These are phyloP conservation scores for Triticum monococcum DNA, from an alignment of 176 grass and related monocot genomes.

Conservation along the genomic window DNA sequence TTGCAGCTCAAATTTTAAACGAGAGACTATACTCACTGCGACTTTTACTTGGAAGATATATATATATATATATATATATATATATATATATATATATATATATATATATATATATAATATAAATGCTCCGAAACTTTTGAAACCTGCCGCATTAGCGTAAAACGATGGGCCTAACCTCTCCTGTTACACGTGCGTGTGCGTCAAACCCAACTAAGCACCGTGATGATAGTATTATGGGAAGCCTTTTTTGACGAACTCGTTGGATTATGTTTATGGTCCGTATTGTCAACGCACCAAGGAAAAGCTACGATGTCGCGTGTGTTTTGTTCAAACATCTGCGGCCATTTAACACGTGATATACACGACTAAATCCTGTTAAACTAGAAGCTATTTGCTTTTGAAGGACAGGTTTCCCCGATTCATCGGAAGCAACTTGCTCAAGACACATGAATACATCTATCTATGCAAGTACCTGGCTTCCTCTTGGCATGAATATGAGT, in stretches of 20 bases:
- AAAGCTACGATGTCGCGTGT: neutral
- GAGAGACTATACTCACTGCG: neutral
- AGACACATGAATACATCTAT: too few relatives aligned
- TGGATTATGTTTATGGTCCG: too few relatives aligned
- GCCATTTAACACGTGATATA: neutral
- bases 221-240: neutral
- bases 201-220: conserved; percentile 10
- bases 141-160: conserved; percentile 36
- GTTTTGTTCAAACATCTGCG: neutral
- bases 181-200: neutral
- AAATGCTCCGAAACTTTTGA: conserved; percentile 25
- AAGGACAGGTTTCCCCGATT: too few relatives aligned
- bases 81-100: too few relatives aligned
- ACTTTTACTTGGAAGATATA: neutral
- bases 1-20: too few relatives aligned
- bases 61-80: too few relatives aligned
- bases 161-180: neutral
- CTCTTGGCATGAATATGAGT: too few relatives aligned
- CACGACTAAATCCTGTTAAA: neutral
- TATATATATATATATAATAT: neutral
- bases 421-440: too few relatives aligned
- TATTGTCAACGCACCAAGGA: neutral
- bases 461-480: too few relatives aligned
- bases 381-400: too few relatives aligned
- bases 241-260: too few relatives aligned